Evolutionary conservation across 768 basidiomycete genomes (phyloP), one percentile per base, ranked within the genome.

Genomic region (Chalciporus piperatus): DNA sequence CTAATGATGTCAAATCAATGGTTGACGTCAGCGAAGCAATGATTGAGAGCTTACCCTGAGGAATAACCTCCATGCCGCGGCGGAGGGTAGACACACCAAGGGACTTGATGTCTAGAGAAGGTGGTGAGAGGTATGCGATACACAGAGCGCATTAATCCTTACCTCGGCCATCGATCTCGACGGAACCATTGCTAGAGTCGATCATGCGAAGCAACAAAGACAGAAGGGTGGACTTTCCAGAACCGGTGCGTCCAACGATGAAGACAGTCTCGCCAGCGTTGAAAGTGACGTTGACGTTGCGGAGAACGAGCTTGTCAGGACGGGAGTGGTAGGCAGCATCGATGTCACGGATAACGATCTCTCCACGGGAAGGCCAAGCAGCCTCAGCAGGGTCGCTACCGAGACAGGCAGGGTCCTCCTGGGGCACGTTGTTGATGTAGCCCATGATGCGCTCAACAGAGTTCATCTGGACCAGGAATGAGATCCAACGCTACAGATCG

Each of bases 151-250:
- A 27, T 27, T 3, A 27, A 4, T 27, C 27, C 27, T 27, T 27
- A 27, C 27, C 90, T 68, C 39, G 71, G 39, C 85, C 83, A 60
- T 89, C 84, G 52, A 94, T 87, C 71, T 98, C 92, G 25, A 94
- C 73, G 19, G 79, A 74, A 56, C 96, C 80, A 6, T 75, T 74
- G 7, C 89, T 90, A 13, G 62, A 55, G 22, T 77, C 75, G 69
- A 97, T 96, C 72, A 96, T 78, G n/a, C 87, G 76, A 19, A 93
- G 76, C n/a, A 84, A 72, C 33, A 84, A 74, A 50, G 80, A 77
- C 4, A 83, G 74, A 55, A 86, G 74, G 28, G 82, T 89, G 12
- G 82, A 84, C 70, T 91, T 91, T 33, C 89, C 88, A 7, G 83
- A 85, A 11, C 89, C 87, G 2, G 85, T 87, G 17, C 81, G 79